These are phyloP conservation scores for Boechera retrofracta DNA, from an alignment of 345 rosid genomes.

Conservation along the genomic window DNA sequence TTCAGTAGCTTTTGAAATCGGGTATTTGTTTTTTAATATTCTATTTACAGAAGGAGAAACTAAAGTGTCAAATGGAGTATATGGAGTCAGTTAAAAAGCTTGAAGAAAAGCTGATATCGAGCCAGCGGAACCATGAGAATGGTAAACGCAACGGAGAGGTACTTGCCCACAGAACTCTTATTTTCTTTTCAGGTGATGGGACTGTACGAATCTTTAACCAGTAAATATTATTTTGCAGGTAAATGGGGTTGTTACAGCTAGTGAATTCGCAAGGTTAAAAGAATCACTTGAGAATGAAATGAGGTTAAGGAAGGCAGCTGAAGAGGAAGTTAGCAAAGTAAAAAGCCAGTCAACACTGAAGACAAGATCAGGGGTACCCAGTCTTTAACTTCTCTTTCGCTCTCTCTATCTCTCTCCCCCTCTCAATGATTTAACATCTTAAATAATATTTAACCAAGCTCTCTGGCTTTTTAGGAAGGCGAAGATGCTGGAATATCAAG, in stretches of 20 bases:
- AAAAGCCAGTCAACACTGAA: conserved; percentile 63
- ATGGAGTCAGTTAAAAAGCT: conserved; percentile 91
- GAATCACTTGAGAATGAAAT: conserved; percentile 71
- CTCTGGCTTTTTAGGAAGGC: conserved; percentile 58
- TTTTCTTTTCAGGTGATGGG: conserved; percentile 26
- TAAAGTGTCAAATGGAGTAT: conserved; percentile 87
- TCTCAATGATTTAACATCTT: conserved; percentile 21
- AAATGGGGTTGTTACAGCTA: conserved; percentile 45
- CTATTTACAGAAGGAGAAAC: conserved; percentile 72
- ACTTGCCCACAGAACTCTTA: conserved; percentile 21
- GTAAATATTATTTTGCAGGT: conserved; percentile 45
- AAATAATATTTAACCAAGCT: conserved; percentile 30
- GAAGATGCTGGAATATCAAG: conserved; percentile 71
- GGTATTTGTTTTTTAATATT: neutral
- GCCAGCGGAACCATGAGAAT: conserved; percentile 61
- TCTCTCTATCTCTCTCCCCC: neutral
- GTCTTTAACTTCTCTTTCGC: conserved; percentile 33
- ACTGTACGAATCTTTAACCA: conserved; percentile 13
- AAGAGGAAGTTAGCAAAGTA: conserved; percentile 76
- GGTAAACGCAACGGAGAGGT: conserved; percentile 66
- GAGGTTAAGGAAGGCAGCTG: conserved; percentile 74
- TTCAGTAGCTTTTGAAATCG: neutral
- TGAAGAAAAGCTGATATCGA: conserved; percentile 80
- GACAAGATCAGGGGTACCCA: conserved; percentile 66
- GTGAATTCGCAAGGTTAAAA: conserved; percentile 63